Base-by-base conservation (phyloP, 2,329 filamentous ascomycete genomes). In the Biscogniauxia marginata region DNA sequence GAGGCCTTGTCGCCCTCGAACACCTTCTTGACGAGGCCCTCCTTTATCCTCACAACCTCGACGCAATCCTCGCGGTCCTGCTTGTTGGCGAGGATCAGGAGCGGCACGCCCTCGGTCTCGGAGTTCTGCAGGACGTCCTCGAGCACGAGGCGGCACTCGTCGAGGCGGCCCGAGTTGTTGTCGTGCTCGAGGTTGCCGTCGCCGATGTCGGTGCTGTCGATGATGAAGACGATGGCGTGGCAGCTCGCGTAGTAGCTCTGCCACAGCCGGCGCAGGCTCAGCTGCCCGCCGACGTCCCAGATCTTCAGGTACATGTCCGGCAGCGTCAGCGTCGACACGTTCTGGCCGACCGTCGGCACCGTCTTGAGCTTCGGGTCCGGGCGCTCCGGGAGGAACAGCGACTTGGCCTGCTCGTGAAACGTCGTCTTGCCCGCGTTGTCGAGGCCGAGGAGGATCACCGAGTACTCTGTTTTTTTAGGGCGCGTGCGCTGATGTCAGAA, bases 401-500 rank as follows among this genome's bases (percentile, higher is more conserved):
- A 85, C 77, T 96, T 97, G 74, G 98, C 91, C 74, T 97, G 93
- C 72, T 96, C 91, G 75, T 97, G 92, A 71, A 98, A 93, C 22
- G 95, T 98, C 44, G 95, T 98, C 81, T 98, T 98, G 74, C 95
- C 95, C 59, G 95, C 95, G 73, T 98, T 98, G 80, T 98, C 95
- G 70, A 98, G 90, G 61, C 95, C 95, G 67, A 98, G 90, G 65
- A 98, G 88, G 70, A 98, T 91, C 69, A 97, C 91, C 20, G 93
- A 97, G 81, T 97, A 98, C 79, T 98, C 93, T 95, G 69, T 34
- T 51, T 54, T 23, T 53, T 57, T 20, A 20, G 51, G 45, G 50
- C 24, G 23, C 25, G 58, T 56, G 25, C 7, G 4, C 30, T n/a
- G 48, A 49, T 55, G 50, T 44, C 56, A 53, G 39, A 47, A 30